Evolutionary conservation across 176 grass and related monocot species (phyloP).

Genomic region (Carex littledalei): DNA sequence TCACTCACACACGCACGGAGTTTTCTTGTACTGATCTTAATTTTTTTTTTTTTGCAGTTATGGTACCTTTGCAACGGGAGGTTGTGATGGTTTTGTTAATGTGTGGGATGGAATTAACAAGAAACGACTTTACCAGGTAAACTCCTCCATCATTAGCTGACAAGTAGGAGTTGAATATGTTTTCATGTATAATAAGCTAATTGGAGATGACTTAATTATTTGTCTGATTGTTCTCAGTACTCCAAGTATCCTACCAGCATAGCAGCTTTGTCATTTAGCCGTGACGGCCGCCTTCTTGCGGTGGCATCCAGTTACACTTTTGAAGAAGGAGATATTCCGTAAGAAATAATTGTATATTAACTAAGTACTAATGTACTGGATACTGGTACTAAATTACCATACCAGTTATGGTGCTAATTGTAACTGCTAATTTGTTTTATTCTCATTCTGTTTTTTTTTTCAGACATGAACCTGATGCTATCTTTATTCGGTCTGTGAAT

Average conservation of each 20-base stretch:
- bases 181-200: not conserved
- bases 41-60: conserved; percentile 38
- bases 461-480: conserved; percentile 78
- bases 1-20: not conserved
- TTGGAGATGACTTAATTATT: not conserved
- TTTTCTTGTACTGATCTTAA: not conserved
- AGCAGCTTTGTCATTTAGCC: conserved; percentile 84
- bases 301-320: conserved; percentile 97
- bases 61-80: conserved; percentile 96
- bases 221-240: conserved; percentile 49
- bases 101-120: conserved; percentile 99
- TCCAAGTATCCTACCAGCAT: conserved; percentile 90
- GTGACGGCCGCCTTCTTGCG: conserved; percentile 85
- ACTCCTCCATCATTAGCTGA: not conserved
- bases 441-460: conserved; percentile 31
- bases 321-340: conserved; percentile 89
- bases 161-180: not conserved
- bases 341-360: conserved; percentile 20
- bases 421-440: not conserved
- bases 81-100: conserved; percentile 96
- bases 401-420: not conserved
- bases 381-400: not conserved
- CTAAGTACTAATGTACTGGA: not conserved
- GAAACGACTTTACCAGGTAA: conserved; percentile 97
- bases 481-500: conserved; percentile 82